phyloP scores from a whole-genome alignment of 2,329 filamentous ascomycete species.

The Metarhizium guizhouense region DNA sequence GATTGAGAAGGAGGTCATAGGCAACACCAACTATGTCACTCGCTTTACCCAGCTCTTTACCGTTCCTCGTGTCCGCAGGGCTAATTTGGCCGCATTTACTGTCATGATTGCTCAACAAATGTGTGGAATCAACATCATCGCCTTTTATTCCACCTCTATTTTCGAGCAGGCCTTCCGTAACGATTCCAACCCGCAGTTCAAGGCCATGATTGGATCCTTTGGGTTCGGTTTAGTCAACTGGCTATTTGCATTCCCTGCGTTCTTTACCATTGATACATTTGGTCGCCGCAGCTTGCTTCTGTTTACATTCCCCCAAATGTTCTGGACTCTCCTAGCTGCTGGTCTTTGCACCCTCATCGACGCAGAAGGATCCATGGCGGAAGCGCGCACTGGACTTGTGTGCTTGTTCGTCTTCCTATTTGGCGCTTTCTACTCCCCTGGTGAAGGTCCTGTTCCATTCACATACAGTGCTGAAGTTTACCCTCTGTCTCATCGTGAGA shows the following conservation, averaged over 20 bases:
- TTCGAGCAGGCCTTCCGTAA: slow-evolving; percentile 48
- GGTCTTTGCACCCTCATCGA: slow-evolving; percentile 29
- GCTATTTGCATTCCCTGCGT: slow-evolving; percentile 55
- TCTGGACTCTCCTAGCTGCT: slow-evolving; percentile 42
- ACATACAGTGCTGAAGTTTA: slow-evolving; percentile 56
- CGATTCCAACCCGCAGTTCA: slow-evolving; percentile 25
- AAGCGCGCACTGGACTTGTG: slow-evolving; percentile 41
- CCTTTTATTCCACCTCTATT: slow-evolving; percentile 62
- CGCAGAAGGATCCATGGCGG: slow-evolving; percentile 18
- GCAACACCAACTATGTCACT: slow-evolving; percentile 30
- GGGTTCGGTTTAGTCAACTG: slow-evolving; percentile 51
- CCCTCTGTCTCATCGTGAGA: slow-evolving; percentile 53
- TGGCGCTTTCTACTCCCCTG: slow-evolving; percentile 55
- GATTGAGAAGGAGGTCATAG: slow-evolving; percentile 28
- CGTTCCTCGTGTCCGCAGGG: slow-evolving; percentile 58
- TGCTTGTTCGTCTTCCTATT: slow-evolving; percentile 58
- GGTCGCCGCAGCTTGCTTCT: slow-evolving; percentile 53
- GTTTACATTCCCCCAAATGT: slow-evolving; percentile 59
- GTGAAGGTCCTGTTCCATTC: slow-evolving; percentile 55
- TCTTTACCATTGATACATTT: slow-evolving; percentile 60
- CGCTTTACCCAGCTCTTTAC: slow-evolving; percentile 56
- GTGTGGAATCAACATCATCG: slow-evolving; percentile 61
- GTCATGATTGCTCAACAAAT: slow-evolving; percentile 76
- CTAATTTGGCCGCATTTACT: slow-evolving; percentile 65
- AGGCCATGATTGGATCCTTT: slow-evolving; percentile 40